These are phyloP conservation scores for Coleophoma cylindrospora DNA, from an alignment of 2,329 filamentous ascomycete genomes.

Conservation along the genomic window DNA sequence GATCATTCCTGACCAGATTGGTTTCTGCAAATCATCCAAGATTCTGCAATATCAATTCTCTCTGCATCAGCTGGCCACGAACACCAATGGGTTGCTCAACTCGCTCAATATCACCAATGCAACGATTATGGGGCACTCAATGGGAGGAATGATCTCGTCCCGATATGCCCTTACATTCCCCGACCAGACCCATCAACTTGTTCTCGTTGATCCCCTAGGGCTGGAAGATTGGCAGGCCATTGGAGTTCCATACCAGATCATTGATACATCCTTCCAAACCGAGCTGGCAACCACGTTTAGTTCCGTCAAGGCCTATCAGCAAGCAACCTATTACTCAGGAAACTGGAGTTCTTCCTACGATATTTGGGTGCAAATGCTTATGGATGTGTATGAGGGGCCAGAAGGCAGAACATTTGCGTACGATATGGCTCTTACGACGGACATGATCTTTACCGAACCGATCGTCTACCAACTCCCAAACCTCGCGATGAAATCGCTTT, in stretches of 20 bases:
- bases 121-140: slow-evolving; percentile 47
- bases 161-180: slow-evolving; percentile 48
- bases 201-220: slow-evolving; percentile 47
- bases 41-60: slow-evolving; percentile 45
- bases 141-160: slow-evolving; percentile 48
- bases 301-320: slow-evolving; percentile 41
- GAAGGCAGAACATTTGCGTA: slow-evolving; percentile 36
- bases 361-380: slow-evolving; percentile 49
- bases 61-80: slow-evolving; percentile 43
- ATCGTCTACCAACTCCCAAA: slow-evolving; percentile 43
- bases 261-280: slow-evolving; percentile 32
- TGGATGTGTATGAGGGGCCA: slow-evolving; percentile 43
- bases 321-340: slow-evolving; percentile 41
- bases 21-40: slow-evolving; percentile 54
- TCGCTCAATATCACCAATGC: slow-evolving; percentile 36
- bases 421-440: slow-evolving; percentile 45
- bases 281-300: slow-evolving; percentile 37
- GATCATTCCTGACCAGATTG: slow-evolving; percentile 48
- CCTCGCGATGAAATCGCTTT: slow-evolving; percentile 38
- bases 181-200: slow-evolving; percentile 33
- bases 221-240: slow-evolving; percentile 46
- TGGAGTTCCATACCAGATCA: slow-evolving; percentile 40
- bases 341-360: slow-evolving; percentile 45
- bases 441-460: slow-evolving; percentile 49
- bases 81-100: slow-evolving; percentile 42